Percentiles rank a stretch among this genome's conserved stretches.
These are phyloP conservation scores for Ophiostoma pallidulum DNA, from an alignment of 2,329 filamentous ascomycete species.

Conservation along the genomic window DNA sequence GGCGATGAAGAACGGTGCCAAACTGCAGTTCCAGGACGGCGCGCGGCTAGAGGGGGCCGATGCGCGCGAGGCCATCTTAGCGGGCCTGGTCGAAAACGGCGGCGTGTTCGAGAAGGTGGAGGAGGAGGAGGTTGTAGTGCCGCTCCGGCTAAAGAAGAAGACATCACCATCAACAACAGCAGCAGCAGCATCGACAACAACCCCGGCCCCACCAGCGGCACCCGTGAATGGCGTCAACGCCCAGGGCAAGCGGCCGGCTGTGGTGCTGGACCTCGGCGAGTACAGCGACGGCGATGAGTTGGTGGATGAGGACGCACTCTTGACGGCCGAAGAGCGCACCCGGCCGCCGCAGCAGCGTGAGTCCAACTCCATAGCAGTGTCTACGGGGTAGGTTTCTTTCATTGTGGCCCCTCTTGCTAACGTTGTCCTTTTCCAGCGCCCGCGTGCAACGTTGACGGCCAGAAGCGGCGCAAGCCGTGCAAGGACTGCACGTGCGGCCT, in stretches of 20 bases:
- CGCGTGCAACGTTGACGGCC: constrained; percentile 80
- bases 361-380: constrained; percentile 29
- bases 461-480: constrained; percentile 81
- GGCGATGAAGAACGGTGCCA: constrained; percentile 60
- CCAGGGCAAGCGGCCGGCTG: constrained; percentile 12
- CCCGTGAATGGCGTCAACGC: background rate
- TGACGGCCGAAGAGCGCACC: constrained; percentile 77
- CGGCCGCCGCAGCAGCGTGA: constrained; percentile 71
- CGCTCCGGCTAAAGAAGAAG: constrained; percentile 54
- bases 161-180: background rate
- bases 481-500: constrained; percentile 97
- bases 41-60: constrained; percentile 40
- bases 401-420: no score
- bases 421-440: constrained; percentile 48
- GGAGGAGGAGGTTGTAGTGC: constrained; percentile 47
- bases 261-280: constrained; percentile 36
- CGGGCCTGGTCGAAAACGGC: constrained; percentile 59
- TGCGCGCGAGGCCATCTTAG: constrained; percentile 71
- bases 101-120: constrained; percentile 68
- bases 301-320: constrained; percentile 81
- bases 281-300: constrained; percentile 65
- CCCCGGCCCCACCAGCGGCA: background rate
- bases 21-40: constrained; percentile 60
- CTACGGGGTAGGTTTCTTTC: no score
- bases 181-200: background rate